These are phyloP conservation scores for Triticum timopheevii DNA, from an alignment of 176 grass and related monocot genomes.

Conservation along the genomic window DNA sequence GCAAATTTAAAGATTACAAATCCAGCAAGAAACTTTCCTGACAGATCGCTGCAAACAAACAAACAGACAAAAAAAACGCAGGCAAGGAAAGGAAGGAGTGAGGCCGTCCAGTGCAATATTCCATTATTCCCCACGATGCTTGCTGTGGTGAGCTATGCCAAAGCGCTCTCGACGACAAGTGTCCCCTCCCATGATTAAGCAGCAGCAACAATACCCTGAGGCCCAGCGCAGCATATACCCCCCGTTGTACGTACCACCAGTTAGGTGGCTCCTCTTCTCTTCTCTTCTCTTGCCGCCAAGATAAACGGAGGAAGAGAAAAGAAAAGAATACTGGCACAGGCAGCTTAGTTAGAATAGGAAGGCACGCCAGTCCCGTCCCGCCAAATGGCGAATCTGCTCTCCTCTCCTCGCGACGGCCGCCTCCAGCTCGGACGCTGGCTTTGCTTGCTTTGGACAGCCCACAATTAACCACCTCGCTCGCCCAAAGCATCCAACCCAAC, in stretches of 20 bases:
- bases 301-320: not conserved
- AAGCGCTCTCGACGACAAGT: not conserved
- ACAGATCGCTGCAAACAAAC: not conserved
- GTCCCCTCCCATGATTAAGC: conserved; percentile 7
- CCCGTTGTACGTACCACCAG: not conserved
- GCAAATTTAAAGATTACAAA: not conserved
- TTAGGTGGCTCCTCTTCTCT: not conserved
- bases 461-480: conserved; percentile 2
- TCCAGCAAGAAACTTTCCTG: not conserved
- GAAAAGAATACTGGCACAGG: not conserved
- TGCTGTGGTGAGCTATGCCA: not conserved
- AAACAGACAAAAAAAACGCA: not conserved
- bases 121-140: not conserved
- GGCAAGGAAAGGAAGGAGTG: not conserved
- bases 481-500: conserved; percentile 21
- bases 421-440: conserved; percentile 19
- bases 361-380: not conserved
- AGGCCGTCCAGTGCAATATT: not conserved
- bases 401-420: not conserved
- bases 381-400: conserved; percentile 12
- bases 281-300: not conserved
- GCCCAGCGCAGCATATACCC: not conserved
- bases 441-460: conserved; percentile 32
- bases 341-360: not conserved
- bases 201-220: not conserved